phyloP scores from a whole-genome alignment of 2,329 filamentous ascomycete species.

The Coleophoma eucalyptorum region DNA sequence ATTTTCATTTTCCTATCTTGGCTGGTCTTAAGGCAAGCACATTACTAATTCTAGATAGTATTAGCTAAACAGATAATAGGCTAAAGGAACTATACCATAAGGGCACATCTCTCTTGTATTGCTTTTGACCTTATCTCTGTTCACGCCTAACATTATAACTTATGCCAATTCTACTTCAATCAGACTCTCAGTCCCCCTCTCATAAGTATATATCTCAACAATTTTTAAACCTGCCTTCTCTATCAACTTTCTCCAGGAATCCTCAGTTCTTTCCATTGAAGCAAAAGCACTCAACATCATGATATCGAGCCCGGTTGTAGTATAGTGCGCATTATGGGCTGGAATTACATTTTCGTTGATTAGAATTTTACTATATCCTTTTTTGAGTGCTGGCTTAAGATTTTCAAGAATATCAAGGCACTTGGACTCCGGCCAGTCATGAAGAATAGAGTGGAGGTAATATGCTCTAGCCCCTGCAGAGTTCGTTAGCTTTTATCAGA shows the following conservation, averaged over 20 bases:
- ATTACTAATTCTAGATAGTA: too few species aligned
- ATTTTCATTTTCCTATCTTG: too few species aligned
- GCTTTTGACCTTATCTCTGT: too few species aligned
- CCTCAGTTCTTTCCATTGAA: conserved; percentile 14
- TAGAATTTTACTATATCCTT: conserved; percentile 14
- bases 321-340: conserved; percentile 3
- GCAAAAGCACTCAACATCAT: conserved; percentile 17
- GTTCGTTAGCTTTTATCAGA: background rate
- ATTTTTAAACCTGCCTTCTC: conserved; percentile 12
- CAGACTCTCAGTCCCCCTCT: conserved; percentile 4
- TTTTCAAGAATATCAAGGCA: conserved; percentile 18
- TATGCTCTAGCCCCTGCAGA: conserved; percentile 12
- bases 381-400: conserved; percentile 15
- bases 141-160: too few species aligned
- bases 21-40: too few species aligned
- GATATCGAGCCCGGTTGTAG: conserved; percentile 15
- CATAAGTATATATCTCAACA: conserved; percentile 5
- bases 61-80: too few species aligned
- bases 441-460: conserved; percentile 21
- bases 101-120: too few species aligned
- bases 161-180: conserved; percentile 7
- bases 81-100: too few species aligned
- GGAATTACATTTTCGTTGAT: conserved; percentile 10
- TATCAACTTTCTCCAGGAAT: conserved; percentile 14
- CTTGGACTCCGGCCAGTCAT: conserved; percentile 26